Percentiles rank a stretch among this genome's conserved stretches.
Conservation (phyloP, 1,139 yeast genomes). For the Debaryomycetaceae sp. region DNA sequence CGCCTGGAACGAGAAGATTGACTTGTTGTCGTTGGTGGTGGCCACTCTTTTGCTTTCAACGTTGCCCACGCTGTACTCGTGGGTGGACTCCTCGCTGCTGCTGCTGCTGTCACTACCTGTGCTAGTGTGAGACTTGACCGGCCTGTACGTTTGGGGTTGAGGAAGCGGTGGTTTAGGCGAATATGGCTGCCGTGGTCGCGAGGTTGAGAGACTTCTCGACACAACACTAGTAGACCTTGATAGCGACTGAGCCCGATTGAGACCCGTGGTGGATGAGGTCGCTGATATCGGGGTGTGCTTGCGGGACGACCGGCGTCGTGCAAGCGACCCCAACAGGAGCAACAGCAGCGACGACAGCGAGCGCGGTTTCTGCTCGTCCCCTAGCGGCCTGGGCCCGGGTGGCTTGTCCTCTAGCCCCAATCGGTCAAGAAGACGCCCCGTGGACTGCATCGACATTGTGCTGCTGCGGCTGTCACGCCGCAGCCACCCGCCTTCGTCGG, state of each 20-base stretch:
- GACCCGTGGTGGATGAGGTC: background rate
- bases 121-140: background rate
- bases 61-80: conserved; percentile 8
- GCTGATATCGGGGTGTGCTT: conserved; percentile 4
- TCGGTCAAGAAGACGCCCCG: conserved; percentile 27
- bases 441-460: conserved; percentile 21
- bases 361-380: background rate
- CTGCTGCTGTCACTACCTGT: conserved; percentile 1
- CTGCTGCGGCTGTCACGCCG: conserved; percentile 24
- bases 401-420: conserved; percentile 20
- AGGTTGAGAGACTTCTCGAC: too few species aligned
- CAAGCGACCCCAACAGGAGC: conserved; percentile 5
- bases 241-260: conserved; percentile 3
- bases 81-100: background rate
- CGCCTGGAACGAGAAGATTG: conserved; percentile 9
- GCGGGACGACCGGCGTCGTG: conserved; percentile 3
- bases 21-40: conserved; percentile 6
- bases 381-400: background rate
- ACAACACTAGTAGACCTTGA: too few species aligned
- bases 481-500: conserved; percentile 12
- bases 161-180: too few species aligned
- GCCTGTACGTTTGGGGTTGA: too few species aligned
- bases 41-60: conserved; percentile 5
- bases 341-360: conserved; percentile 5
- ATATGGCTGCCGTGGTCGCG: too few species aligned